Evolutionary conservation across 805 yeast species (phyloP), one percentile per base, ranked within the genome.

Genomic region (Metschnikowia amazonensis): DNA sequence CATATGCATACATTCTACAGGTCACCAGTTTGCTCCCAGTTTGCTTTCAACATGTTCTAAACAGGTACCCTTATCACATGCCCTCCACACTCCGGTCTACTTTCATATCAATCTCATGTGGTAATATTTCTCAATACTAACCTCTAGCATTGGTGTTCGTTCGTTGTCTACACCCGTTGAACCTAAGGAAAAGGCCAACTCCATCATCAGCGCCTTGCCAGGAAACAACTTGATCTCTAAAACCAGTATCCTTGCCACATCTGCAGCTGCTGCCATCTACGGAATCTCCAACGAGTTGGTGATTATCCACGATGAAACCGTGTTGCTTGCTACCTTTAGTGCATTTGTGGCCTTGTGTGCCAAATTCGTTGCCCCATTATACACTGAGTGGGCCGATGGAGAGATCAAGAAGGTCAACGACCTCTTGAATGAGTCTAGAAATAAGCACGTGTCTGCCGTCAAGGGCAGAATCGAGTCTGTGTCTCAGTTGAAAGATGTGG

Each of bases 191-290:
- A 88, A 88, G 79, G 99, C 99, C 48, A 71, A 80, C 63, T 81
- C 96, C 43, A 81, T 92, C 70, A 81, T 92, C 61, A 90, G 86
- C 63, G 88, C 97, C 53, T 74, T 94, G 58, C 99, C 99, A 69
- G 97, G 97, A 67, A 84, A 80, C 81, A 80, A 81, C 62, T 75
- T 80, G 59, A 69, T 92, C 58, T 81, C 97, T 57, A 94, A 94
- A 82, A 89, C 97, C 52, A 97, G 97, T 65, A 79, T 90, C 64
- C 76, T 94, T 63, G 97, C 97, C 62, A 90, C 99, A 44, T 80
- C 92, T 51, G 81, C 96, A 50, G 97, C 97, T 52, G 98, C 96
- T 47, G 83, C 95, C 50, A 69, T 92, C 58, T 94, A 89, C 74
- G 97, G 96, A 56, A 84, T 94, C 65, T 86, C 97, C 61, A 89